Base-by-base conservation (phyloP, 371 early-diverging fungal genomes). In the Parasitella parasitica region DNA sequence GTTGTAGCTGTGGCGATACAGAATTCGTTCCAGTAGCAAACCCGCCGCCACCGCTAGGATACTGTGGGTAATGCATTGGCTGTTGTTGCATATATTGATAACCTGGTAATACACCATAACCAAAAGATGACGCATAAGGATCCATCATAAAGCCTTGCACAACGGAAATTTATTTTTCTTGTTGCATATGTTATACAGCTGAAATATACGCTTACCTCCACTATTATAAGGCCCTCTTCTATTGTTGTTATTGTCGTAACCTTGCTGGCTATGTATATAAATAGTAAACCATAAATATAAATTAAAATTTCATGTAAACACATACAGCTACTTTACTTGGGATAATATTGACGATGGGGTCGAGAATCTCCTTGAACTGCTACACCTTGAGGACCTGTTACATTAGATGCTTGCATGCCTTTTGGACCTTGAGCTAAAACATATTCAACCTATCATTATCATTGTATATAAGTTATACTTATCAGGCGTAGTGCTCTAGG, bases 401-500 rank as follows among this genome's bases (percentile, higher is more conserved):
- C 94, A 56, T 91, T 85, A 15, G 92, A 84, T 1, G 95, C 94
- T 62, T 91, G 92, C 71, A 89, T 78, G 0, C 95, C 95, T 71
- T 94, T 94, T 39, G 91, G 84, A 4, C 93, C 93, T 57, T 86
- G 80, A 9, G 87, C 77, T n/a, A 91, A 64, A 58, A 91, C 92
- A 72, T 87, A 94, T 61, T 94, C 94, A 22, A 94, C 94, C 80
- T 81, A 61, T 18, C 46, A 46, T 24, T 22, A n/a, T n/a, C n/a
- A n/a, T n/a, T n/a, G n/a, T n/a, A n/a, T n/a, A n/a, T n/a, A n/a
- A n/a, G n/a, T n/a, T n/a, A n/a, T n/a, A n/a, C n/a, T n/a, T n/a
- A n/a, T n/a, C n/a, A n/a, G n/a, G n/a, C n/a, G n/a, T n/a, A n/a
- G n/a, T n/a, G n/a, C n/a, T n/a, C n/a, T n/a, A n/a, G n/a, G n/a